Evolutionary conservation across 176 grass and related monocot genomes (phyloP).

Genomic region (Zizania latifolia): DNA sequence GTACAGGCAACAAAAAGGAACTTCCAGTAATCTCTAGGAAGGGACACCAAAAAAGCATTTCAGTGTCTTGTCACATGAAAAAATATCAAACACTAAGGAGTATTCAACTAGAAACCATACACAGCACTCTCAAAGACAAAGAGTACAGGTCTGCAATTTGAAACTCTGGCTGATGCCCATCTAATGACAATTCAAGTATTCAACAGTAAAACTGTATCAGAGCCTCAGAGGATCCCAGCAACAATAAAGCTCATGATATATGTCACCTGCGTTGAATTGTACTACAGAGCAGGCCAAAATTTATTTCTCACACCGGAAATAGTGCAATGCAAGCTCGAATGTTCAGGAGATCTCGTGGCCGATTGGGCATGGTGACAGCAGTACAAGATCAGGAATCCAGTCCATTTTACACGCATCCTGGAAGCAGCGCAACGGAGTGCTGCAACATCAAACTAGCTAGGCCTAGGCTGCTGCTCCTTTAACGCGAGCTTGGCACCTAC

Average conservation of each 20-base stretch:
- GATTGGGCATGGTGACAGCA: background rate
- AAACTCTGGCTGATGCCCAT: background rate
- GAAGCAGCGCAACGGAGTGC: background rate
- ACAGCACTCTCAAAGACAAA: background rate
- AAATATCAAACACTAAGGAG: background rate
- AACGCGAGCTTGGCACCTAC: background rate
- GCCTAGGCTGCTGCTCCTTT: background rate
- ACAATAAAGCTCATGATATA: background rate
- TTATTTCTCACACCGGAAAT: background rate
- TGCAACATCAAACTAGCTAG: background rate
- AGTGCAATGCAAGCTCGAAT: background rate
- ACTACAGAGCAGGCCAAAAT: background rate
- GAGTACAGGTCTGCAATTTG: background rate
- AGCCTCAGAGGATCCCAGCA: background rate
- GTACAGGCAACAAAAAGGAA: background rate
- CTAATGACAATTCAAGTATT: background rate
- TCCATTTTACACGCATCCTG: background rate
- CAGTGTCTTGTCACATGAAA: background rate
- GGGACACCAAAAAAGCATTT: background rate
- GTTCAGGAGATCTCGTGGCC: background rate
- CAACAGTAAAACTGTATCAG: background rate
- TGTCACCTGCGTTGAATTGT: background rate
- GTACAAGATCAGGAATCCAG: background rate
- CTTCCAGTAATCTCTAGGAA: background rate
- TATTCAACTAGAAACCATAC: background rate